Conservation (phyloP, 2,329 filamentous ascomycete species). For the Alternaria dauci region DNA sequence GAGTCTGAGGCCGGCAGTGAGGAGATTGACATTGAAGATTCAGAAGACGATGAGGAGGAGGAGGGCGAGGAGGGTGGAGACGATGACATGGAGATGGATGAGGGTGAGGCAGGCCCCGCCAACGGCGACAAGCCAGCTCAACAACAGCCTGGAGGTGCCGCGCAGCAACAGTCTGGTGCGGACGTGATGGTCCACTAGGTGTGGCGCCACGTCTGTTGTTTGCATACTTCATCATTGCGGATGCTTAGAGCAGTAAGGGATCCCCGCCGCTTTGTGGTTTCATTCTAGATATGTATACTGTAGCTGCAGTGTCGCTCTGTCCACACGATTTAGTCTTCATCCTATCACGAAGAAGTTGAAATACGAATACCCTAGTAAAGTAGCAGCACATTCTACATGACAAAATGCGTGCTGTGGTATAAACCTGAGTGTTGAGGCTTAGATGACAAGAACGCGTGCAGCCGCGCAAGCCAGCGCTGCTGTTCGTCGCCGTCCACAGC, state of each 20-base stretch:
- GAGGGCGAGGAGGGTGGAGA: constrained; percentile 65
- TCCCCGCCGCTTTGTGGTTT: not conserved
- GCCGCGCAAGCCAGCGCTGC: constrained; percentile 27
- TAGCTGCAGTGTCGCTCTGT: constrained; percentile 1
- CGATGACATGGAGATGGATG: constrained; percentile 66
- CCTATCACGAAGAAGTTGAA: constrained; percentile 1
- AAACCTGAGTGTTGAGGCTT: not conserved
- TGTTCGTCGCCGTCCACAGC: constrained; percentile 3
- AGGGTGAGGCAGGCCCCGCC: constrained; percentile 53
- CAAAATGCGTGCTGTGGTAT: not conserved
- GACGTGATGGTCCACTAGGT: constrained; percentile 55
- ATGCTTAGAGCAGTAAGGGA: constrained; percentile 3
- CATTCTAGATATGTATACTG: not conserved
- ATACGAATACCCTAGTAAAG: constrained; percentile 2
- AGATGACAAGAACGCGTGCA: constrained; percentile 2
- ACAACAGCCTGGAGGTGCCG: constrained; percentile 33
- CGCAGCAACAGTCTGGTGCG: constrained; percentile 35
- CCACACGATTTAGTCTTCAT: constrained; percentile 9
- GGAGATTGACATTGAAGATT: constrained; percentile 79
- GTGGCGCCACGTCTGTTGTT: not conserved
- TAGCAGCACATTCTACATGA: not conserved
- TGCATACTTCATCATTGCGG: constrained; percentile 6
- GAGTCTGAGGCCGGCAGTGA: constrained; percentile 78
- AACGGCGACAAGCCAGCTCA: constrained; percentile 47
- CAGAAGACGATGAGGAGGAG: constrained; percentile 76